Conservation (phyloP, 2,329 filamentous ascomycete species). For the Sarocladium kiliense region DNA sequence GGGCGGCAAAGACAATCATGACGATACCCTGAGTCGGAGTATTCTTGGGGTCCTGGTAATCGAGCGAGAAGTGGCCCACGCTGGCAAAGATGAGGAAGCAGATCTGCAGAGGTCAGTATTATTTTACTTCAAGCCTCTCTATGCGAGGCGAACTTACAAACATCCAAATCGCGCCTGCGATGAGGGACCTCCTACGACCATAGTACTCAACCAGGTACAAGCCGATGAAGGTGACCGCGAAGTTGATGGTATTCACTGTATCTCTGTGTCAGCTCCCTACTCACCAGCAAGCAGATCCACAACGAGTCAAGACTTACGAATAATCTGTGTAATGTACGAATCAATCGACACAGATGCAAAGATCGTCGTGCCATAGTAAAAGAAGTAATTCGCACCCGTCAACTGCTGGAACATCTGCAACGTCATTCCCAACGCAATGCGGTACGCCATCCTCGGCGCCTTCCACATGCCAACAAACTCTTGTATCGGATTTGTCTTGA, state of each 20-base stretch:
- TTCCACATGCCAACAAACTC: slow-evolving; percentile 57
- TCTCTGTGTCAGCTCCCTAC: not conserved
- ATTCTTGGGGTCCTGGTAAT: slow-evolving; percentile 25
- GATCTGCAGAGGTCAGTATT: slow-evolving; percentile 12
- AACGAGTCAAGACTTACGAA: slow-evolving; percentile 27
- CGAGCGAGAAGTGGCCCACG: slow-evolving; percentile 44
- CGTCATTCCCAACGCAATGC: slow-evolving; percentile 53
- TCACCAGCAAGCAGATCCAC: not conserved
- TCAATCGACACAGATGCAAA: slow-evolving; percentile 43
- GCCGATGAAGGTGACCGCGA: slow-evolving; percentile 60
- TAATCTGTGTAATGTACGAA: slow-evolving; percentile 63
- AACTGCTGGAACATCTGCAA: slow-evolving; percentile 65
- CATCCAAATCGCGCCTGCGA: slow-evolving; percentile 58
- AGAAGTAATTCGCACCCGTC: slow-evolving; percentile 60
- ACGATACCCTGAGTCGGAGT: slow-evolving; percentile 46
- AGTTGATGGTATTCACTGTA: slow-evolving; percentile 58
- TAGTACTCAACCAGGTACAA: slow-evolving; percentile 67
- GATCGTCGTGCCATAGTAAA: slow-evolving; percentile 56
- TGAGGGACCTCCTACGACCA: slow-evolving; percentile 58
- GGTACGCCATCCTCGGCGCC: slow-evolving; percentile 58
- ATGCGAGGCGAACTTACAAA: slow-evolving; percentile 20
- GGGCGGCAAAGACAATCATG: slow-evolving; percentile 58
- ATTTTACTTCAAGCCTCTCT: too few relatives aligned
- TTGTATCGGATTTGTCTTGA: slow-evolving; percentile 34
- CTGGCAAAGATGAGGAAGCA: slow-evolving; percentile 57